phyloP scores from a whole-genome alignment of 768 basidiomycete species.

The Tylopilus sp. region DNA sequence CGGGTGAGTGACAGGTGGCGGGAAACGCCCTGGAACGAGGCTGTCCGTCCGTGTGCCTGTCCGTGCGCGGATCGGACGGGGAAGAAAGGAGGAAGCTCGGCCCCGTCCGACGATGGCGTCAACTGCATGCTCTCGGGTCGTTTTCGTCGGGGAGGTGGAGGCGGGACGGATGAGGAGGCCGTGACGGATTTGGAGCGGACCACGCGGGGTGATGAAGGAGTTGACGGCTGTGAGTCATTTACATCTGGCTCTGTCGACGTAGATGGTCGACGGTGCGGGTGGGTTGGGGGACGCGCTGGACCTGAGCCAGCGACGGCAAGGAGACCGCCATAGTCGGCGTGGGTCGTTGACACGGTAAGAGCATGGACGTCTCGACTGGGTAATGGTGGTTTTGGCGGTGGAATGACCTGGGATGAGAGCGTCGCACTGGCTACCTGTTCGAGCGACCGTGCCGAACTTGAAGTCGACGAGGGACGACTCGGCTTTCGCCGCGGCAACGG shows the following conservation, averaged over 20 bases:
- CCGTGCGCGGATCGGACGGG: slow-evolving; percentile 5
- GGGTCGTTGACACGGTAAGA: slow-evolving; percentile 1
- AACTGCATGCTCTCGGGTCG: slow-evolving; percentile 68
- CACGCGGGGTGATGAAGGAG: slow-evolving; percentile 36
- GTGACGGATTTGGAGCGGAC: slow-evolving; percentile 55
- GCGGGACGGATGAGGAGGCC: slow-evolving; percentile 32
- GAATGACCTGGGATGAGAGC: slow-evolving; percentile 15
- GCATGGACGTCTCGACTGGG: slow-evolving; percentile 21
- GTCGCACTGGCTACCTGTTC: slow-evolving; percentile 42
- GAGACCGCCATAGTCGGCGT: background rate
- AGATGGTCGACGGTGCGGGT: slow-evolving; percentile 49
- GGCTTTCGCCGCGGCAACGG: slow-evolving; percentile 35
- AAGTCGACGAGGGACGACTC: slow-evolving; percentile 33
- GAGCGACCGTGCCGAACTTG: slow-evolving; percentile 36
- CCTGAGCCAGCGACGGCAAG: slow-evolving; percentile 29
- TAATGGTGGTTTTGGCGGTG: slow-evolving; percentile 20
- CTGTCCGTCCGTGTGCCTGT: slow-evolving; percentile 13
- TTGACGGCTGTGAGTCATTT: slow-evolving; percentile 24
- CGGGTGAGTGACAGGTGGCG: slow-evolving; percentile 40
- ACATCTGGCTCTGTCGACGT: slow-evolving; percentile 19
- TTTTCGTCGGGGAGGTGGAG: slow-evolving; percentile 47
- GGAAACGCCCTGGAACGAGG: slow-evolving; percentile 29
- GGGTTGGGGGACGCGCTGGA: slow-evolving; percentile 44
- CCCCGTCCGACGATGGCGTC: slow-evolving; percentile 10
- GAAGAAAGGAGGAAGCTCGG: slow-evolving; percentile 14